These are phyloP conservation scores for Pelomyxa schiedti DNA, from an alignment of 78 protist genomes.

Conservation along the genomic window DNA sequence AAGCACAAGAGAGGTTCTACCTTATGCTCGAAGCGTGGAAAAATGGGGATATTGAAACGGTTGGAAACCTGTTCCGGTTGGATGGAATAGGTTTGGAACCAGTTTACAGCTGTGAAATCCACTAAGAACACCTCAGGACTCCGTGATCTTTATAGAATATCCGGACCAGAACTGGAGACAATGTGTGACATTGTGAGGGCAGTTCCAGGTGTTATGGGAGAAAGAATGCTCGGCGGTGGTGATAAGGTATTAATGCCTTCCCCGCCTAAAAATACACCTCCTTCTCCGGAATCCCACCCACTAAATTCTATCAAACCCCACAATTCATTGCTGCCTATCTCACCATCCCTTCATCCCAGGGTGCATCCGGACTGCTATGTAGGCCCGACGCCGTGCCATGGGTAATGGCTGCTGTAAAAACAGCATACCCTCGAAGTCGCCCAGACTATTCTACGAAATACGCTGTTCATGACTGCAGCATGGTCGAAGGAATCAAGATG, in stretches of 20 bases:
- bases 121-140: too few relatives aligned
- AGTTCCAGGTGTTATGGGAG: conserved; percentile 11
- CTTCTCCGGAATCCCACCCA: too few relatives aligned
- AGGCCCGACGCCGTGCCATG: not conserved
- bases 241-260: too few relatives aligned
- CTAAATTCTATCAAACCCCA: too few relatives aligned
- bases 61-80: not conserved
- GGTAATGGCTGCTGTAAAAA: conserved; percentile 4
- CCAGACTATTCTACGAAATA: conserved; percentile 2
- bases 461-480: conserved; percentile 4
- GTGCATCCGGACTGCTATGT: conserved; percentile 5
- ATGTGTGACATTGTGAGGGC: conserved; percentile 13
- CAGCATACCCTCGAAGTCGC: conserved; percentile 2
- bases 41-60: conserved; percentile 1
- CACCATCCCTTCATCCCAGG: too few relatives aligned
- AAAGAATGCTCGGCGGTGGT: conserved; percentile 22
- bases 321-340: too few relatives aligned
- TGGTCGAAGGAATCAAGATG: not conserved
- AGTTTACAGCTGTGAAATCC: too few relatives aligned
- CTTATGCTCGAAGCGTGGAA: conserved; percentile 6
- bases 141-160: conserved; percentile 4
- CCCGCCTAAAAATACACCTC: too few relatives aligned
- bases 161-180: conserved; percentile 12
- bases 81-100: conserved; percentile 20
- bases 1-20: conserved; percentile 11